Evolutionary conservation across 1,139 yeast species (phyloP).

Genomic region (Yamadazyma membranifaciens): DNA sequence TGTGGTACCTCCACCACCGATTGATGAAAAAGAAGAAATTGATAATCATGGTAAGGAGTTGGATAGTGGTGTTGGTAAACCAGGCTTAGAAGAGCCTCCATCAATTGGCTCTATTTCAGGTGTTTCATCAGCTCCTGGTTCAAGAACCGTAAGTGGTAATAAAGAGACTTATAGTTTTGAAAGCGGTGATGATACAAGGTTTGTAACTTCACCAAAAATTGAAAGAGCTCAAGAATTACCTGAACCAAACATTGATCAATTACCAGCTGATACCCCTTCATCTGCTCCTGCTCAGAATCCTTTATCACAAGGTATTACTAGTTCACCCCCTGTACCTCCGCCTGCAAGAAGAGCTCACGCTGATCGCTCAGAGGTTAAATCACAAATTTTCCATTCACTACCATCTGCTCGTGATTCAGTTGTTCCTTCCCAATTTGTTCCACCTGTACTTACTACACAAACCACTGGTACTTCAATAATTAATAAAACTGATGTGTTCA

Average conservation of each 20-base stretch:
- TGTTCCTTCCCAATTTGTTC: constrained; percentile 6
- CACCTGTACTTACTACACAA: constrained; percentile 22
- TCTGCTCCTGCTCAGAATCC: neutral
- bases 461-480: constrained; percentile 35
- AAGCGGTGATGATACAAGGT: constrained; percentile 40
- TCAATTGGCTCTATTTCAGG: constrained; percentile 2
- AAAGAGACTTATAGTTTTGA: constrained; percentile 38
- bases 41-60: neutral
- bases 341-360: constrained; percentile 54
- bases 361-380: constrained; percentile 21
- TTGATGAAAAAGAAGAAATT: neutral
- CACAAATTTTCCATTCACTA: constrained; percentile 53
- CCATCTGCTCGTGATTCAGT: constrained; percentile 13
- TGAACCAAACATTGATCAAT: constrained; percentile 10
- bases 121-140: constrained; percentile 1
- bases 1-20: no score
- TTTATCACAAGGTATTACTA: constrained; percentile 2
- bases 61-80: neutral
- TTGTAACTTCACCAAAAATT: constrained; percentile 27
- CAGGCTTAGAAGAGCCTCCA: constrained; percentile 1
- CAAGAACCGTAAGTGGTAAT: neutral
- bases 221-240: constrained; percentile 16
- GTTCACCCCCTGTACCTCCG: constrained; percentile 58
- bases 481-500: constrained; percentile 28
- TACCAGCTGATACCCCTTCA: neutral